Evolutionary conservation across 805 yeast genomes (phyloP).

Genomic region (Barnettozyma populi): DNA sequence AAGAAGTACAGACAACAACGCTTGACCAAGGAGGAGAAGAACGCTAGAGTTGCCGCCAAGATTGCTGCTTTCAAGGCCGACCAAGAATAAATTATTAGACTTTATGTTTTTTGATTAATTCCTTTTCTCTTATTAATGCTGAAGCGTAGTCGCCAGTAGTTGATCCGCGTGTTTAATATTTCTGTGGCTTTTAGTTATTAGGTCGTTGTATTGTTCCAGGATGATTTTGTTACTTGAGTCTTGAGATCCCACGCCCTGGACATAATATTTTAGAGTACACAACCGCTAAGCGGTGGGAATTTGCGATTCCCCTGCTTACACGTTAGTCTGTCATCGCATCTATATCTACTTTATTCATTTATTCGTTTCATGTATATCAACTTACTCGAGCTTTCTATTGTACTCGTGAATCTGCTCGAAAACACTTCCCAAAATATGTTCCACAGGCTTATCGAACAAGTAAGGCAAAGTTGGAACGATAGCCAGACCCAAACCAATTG

Average conservation of each 20-base stretch:
- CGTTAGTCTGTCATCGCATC: too few relatives aligned
- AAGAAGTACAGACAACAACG: constrained; percentile 85
- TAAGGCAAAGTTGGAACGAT: constrained; percentile 76
- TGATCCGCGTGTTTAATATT: too few relatives aligned
- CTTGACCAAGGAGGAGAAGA: constrained; percentile 89
- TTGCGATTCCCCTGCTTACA: too few relatives aligned
- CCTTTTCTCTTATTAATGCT: not conserved
- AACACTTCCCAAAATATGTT: constrained; percentile 54
- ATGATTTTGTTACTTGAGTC: too few relatives aligned
- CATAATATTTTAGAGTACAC: too few relatives aligned
- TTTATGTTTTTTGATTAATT: not conserved
- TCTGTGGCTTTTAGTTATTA: too few relatives aligned
- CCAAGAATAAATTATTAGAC: constrained; percentile 6
- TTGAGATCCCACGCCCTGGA: too few relatives aligned
- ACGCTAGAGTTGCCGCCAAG: constrained; percentile 85
- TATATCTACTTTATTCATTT: too few relatives aligned
- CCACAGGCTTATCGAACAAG: constrained; percentile 79
- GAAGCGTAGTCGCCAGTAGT: too few relatives aligned
- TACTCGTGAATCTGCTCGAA: constrained; percentile 34
- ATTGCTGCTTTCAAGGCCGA: constrained; percentile 77
- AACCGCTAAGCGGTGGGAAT: too few relatives aligned
- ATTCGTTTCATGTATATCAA: too few relatives aligned
- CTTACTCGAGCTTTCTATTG: constrained; percentile 7
- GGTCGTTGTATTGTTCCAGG: too few relatives aligned
- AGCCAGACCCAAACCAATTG: constrained; percentile 72